phyloP scores from a whole-genome alignment of 495 filamentous ascomycete genomes.

The Sordaria brevicollis region DNA sequence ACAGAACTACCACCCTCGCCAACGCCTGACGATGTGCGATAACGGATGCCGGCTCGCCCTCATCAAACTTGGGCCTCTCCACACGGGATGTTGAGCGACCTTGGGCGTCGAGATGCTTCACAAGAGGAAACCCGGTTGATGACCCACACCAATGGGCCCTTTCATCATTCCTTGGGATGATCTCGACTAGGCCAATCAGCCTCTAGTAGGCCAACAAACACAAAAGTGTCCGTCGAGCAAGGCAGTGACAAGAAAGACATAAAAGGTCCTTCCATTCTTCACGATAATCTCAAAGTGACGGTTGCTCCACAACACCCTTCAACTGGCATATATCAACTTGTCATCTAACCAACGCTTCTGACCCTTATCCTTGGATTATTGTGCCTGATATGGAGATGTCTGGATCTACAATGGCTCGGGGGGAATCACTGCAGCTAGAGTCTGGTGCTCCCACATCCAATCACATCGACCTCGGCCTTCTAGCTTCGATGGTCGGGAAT shows the following conservation, averaged over 20 bases:
- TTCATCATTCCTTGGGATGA: not conserved
- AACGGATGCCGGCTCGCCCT: not conserved
- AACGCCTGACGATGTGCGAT: not conserved
- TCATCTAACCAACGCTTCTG: not conserved
- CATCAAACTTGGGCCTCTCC: not conserved
- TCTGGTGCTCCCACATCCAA: not conserved
- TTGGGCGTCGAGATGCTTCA: not conserved
- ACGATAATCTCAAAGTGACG: not conserved
- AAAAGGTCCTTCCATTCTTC: not conserved
- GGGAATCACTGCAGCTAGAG: not conserved
- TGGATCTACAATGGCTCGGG: not conserved
- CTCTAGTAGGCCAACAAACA: not conserved
- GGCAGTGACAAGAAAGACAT: not conserved
- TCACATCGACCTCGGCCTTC: not conserved
- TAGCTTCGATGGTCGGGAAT: slow-evolving; percentile 7
- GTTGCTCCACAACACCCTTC: not conserved
- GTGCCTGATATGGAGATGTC: not conserved
- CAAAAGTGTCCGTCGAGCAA: not conserved
- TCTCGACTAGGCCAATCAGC: not conserved
- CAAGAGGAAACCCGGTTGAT: not conserved
- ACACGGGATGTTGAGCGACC: not conserved
- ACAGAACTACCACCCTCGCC: not conserved
- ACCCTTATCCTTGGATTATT: not conserved
- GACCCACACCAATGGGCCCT: not conserved
- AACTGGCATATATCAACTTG: not conserved